Evolutionary conservation across 768 basidiomycete genomes (phyloP).

Genomic region (Russula vinacea): DNA sequence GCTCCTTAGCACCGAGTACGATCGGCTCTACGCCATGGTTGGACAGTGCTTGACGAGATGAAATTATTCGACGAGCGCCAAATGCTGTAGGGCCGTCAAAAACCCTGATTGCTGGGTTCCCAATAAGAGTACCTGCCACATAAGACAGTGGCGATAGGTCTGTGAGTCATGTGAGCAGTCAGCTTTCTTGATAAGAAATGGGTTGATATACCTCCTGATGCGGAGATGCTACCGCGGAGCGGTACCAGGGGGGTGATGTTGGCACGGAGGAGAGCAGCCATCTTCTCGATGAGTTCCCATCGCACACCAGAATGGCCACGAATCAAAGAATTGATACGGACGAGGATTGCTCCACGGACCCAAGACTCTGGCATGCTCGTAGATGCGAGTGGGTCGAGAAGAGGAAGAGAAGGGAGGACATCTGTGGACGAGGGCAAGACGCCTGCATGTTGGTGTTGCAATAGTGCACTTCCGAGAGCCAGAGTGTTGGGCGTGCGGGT

Average conservation of each 20-base stretch:
- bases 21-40: constrained; percentile 62
- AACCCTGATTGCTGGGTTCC: constrained; percentile 75
- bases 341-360: constrained; percentile 82
- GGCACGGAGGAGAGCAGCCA: constrained; percentile 65
- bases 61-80: constrained; percentile 49
- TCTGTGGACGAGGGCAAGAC: constrained; percentile 60
- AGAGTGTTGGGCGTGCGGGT: constrained; percentile 75
- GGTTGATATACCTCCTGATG: constrained; percentile 62
- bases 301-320: constrained; percentile 86
- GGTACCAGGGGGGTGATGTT: constrained; percentile 80
- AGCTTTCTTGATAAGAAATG: constrained; percentile 8
- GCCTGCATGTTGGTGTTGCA: constrained; percentile 80
- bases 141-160: constrained; percentile 30
- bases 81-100: constrained; percentile 53
- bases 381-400: constrained; percentile 63
- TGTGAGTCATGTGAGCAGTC: constrained; percentile 10
- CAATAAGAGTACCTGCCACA: constrained; percentile 67
- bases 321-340: constrained; percentile 86
- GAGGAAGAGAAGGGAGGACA: constrained; percentile 55
- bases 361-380: constrained; percentile 82
- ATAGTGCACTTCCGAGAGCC: constrained; percentile 73
- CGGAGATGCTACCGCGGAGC: constrained; percentile 77
- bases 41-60: constrained; percentile 55
- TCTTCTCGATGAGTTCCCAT: constrained; percentile 74
- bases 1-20: constrained; percentile 69